Evolutionary conservation across 345 rosid species (phyloP), one percentile per base, ranked within the genome.

Genomic region (Citrus australasica): DNA sequence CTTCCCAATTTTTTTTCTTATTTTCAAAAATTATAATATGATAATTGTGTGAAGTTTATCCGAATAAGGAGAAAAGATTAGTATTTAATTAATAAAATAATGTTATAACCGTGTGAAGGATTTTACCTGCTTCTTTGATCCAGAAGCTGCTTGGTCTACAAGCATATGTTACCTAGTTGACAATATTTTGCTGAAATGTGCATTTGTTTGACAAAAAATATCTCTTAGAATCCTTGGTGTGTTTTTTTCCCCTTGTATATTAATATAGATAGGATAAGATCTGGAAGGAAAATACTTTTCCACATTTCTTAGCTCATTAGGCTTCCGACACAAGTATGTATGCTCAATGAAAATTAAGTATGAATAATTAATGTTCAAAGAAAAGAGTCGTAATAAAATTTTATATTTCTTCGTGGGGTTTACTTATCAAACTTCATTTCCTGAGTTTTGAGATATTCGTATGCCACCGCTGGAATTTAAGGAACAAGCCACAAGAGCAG

Each of bases 341-440:
- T 72, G 48, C 28, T 59, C 51, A 35, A 58, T 73, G 24, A n/a
- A 28, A 37, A 68, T 59, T 19, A 25, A 35, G n/a, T 53, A 53
- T 5, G 58, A 53, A 53, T 53, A 53, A 28, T 16, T 40, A 25
- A 38, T 58, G 10, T 46, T 2, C 40, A 21, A 60, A 22, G 1
- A 33, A 59, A 68, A 48, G 1, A 61, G 22, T n/a, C 27, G 13
- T n/a, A 2, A 59, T 8, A 33, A 7, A 33, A 37, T 67, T 71
- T 1, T 16, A 17, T 40, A 6, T 53, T 64, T 46, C 10, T 24
- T 56, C 33, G 30, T 19, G 4, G 71, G 40, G 61, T 79, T 82
- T 69, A 64, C 82, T 72, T 73, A 6, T 73, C 81, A 69, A 76
- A 82, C 83, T 81, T 81, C 69, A 80, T 75, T 78, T 78, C 76